Base-by-base conservation (phyloP, 768 basidiomycete genomes). In the Lactarius trivialis region DNA sequence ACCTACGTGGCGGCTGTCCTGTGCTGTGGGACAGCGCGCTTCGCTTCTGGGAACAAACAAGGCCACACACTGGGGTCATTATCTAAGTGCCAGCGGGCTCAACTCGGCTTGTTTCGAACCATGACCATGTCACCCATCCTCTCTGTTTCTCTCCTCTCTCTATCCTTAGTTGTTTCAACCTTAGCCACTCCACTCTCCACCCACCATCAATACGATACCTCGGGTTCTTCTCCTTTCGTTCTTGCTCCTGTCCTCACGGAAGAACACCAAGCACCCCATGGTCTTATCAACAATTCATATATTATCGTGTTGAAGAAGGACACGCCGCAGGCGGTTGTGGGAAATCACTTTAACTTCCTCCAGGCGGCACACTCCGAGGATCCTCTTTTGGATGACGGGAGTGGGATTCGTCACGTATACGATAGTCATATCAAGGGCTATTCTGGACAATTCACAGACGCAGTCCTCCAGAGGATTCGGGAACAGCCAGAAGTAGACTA, bases 401-500 rank as follows among this genome's bases (percentile, higher is more conserved):
- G 81, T 12, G 87, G 88, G 21, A 68, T 92, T 33, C 76, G 75
- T 60, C 92, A 96, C 68, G 80, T 96, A 70, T 97, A 93, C 71
- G 81, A 86, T 56, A 79, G 83, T 39, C 82, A 85, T 64, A 73
- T 87, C 70, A 84, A 81, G 61, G 91, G 91, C 43, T 97, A 95
- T 72, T 80, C 93, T 26, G 95, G 93, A 39, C 77, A 74, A 68
- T 95, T 98, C 78, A 81, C 85, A 21, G 74, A 82, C 32, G 70
- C 73, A 33, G 86, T 88, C 48, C 71, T 99, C 55, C 81, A 91
- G 58, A 79, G 82, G 69, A 85, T 99, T 72, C 82, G 96, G 57
- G 73, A 79, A 55, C 80, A 86, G 79, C 93, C 93, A 11, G 94
- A 96, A 73, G 95, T 99, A 34, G 89, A 85, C 19, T 96, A 89